These are phyloP conservation scores for Calocybe cyanea DNA, from an alignment of 768 basidiomycete genomes.

Conservation along the genomic window DNA sequence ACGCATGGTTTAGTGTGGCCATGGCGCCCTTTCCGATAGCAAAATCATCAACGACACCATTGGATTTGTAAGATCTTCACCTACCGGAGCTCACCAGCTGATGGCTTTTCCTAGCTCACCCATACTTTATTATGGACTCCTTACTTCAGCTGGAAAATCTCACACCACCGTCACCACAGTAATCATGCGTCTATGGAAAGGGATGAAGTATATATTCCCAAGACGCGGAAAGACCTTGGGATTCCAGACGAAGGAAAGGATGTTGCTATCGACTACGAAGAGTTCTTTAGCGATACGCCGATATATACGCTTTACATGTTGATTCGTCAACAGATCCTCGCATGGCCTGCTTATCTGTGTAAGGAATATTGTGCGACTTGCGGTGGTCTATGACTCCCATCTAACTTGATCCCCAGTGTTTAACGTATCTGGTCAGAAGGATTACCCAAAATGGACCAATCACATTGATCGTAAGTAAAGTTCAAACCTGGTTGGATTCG, in stretches of 20 bases:
- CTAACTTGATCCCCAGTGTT: constrained; percentile 34
- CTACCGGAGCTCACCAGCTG: not conserved
- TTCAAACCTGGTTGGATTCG: not conserved
- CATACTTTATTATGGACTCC: constrained; percentile 51
- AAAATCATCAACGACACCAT: constrained; percentile 44
- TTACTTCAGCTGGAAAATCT: constrained; percentile 53
- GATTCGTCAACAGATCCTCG: constrained; percentile 53
- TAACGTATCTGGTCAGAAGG: constrained; percentile 60
- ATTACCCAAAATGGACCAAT: constrained; percentile 58
- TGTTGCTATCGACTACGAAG: constrained; percentile 7
- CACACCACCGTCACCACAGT: constrained; percentile 49
- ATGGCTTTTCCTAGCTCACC: constrained; percentile 26
- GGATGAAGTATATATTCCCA: constrained; percentile 59
- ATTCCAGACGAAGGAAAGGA: constrained; percentile 19
- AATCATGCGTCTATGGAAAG: constrained; percentile 52
- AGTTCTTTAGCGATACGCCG: constrained; percentile 42
- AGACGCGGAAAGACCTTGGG: constrained; percentile 52
- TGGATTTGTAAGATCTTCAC: constrained; percentile 38
- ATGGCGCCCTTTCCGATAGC: constrained; percentile 51
- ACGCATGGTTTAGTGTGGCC: constrained; percentile 39
- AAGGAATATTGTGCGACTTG: constrained; percentile 22
- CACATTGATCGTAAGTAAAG: constrained; percentile 55
- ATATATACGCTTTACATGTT: constrained; percentile 55
- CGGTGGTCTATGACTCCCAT: not conserved
- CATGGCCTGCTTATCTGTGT: constrained; percentile 61